Base-by-base conservation (phyloP, 2,329 filamentous ascomycete species). In the Lecanoromycetidae sp. region DNA sequence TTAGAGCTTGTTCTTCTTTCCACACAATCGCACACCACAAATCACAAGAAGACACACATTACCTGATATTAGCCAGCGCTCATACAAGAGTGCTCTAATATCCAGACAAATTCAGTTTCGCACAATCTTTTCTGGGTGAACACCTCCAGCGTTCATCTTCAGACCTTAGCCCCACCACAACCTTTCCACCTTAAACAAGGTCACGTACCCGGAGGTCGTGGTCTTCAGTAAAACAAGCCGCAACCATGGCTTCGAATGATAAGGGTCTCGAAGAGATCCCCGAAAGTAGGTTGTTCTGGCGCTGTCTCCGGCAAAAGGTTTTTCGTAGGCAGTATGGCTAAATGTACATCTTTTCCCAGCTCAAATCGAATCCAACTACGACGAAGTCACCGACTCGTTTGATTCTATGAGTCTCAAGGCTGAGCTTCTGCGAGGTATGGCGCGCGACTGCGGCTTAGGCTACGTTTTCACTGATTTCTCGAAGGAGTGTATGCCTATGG, bases 321-420 rank as follows among this genome's bases (percentile, higher is more conserved):
- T 45, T 50, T 50, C 66, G 63, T 68, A 94, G n/a, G n/a, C n/a
- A n/a, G n/a, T n/a, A n/a, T n/a, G n/a, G n/a, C n/a, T n/a, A n/a
- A n/a, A n/a, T n/a, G n/a, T n/a, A n/a, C n/a, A n/a, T n/a, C n/a
- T n/a, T n/a, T n/a, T n/a, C n/a, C n/a, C n/a, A n/a, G 90, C 83
- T 72, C 87, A 94, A 76, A 98, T 98, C 79, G 93, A 98, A 80
- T 94, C 88, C 68, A 98, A 98, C 86, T 98, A 96, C 76, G 91
- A 98, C 79, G 88, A 96, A 80, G 88, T 90, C 64, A 90, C 91
- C 71, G 93, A 98, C 74, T 94, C 87, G 54, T 98, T 98, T 74
- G 91, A 98, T 73, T 79, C 88, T 63, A 98, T 98, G 91, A 82
- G 81, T 74, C 80, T 98, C 65, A 94, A 93, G 80, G 67, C 87